Conservation (phyloP, 2,329 filamentous ascomycete species). For the Colletotrichum simmondsii region DNA sequence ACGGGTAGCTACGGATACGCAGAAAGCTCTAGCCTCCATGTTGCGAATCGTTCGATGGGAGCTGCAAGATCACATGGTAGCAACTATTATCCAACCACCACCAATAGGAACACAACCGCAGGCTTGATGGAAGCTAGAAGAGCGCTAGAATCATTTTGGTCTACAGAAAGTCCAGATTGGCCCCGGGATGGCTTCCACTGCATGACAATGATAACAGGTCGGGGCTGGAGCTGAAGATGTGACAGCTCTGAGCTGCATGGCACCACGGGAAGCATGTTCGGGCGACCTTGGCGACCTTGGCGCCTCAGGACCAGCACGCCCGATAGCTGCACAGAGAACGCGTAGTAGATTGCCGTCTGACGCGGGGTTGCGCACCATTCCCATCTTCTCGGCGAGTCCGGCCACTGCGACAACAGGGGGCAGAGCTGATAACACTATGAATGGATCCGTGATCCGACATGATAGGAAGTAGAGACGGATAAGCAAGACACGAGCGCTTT, state of each 20-base stretch:
- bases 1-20: background rate
- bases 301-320: background rate
- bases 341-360: background rate
- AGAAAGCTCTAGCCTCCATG: background rate
- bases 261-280: background rate
- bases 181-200: background rate
- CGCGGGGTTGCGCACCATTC: background rate
- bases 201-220: background rate
- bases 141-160: constrained; percentile 17
- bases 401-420: constrained; percentile 6
- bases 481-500: background rate
- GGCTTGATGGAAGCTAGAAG: constrained; percentile 7
- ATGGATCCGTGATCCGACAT: background rate
- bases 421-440: background rate
- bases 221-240: background rate
- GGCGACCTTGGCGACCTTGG: background rate
- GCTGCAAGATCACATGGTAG: background rate
- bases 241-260: background rate
- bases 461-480: background rate
- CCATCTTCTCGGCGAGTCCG: constrained; percentile 6
- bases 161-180: background rate
- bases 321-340: background rate
- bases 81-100: background rate
- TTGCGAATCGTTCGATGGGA: background rate
- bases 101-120: background rate